Evolutionary conservation across 2,329 filamentous ascomycete genomes (phyloP), one percentile per base, ranked within the genome.

Genomic region (Epichloe bromicola): DNA sequence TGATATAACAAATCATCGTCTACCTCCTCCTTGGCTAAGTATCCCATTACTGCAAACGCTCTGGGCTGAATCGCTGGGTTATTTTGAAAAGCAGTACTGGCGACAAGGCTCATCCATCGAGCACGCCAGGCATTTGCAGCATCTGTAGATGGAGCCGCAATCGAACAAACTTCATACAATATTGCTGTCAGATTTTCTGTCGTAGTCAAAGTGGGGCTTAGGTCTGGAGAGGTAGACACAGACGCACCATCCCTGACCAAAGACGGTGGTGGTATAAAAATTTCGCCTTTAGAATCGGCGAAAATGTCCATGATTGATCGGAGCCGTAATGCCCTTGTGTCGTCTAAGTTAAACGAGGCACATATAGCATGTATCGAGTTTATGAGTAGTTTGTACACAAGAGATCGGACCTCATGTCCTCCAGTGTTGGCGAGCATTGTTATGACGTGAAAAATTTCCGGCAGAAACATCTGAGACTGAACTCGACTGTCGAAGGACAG

Each of bases 1-100:
- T 86, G 82, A 60, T 86, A 86, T 2, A 86, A 71, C 4, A 86
- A 69, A 60, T 86, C 82, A 56, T 86, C 82, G 50, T 86, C 82
- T 2, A 86, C 82, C 61, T 85, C 82, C 59, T 85, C 82, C n/a
- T 80, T 73, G 23, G 82, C 82, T 10, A 86, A 66, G 57, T 81
- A 85, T 14, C 82, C 82, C 82, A 86, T 85, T 40, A 85, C 82
- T 2, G 80, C 76, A 58, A 86, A 86, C 1, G 82, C 82, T 19
- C 80, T 71, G 5, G 82, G 81, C 56, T 86, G 82, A 51, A 86
- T 82, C 2, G 82, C 81, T 8, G 82, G 82, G 59, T 86, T 86
- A 60, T 82, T 85, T 60, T 86, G 82, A 61, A 86, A 86, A 0
- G 82, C 82, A 10, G 82, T 86, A 60, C 82, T 86, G 15, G 82